These are phyloP conservation scores for Fusarium euwallaceae DNA, from an alignment of 2,329 filamentous ascomycete species.

Conservation along the genomic window DNA sequence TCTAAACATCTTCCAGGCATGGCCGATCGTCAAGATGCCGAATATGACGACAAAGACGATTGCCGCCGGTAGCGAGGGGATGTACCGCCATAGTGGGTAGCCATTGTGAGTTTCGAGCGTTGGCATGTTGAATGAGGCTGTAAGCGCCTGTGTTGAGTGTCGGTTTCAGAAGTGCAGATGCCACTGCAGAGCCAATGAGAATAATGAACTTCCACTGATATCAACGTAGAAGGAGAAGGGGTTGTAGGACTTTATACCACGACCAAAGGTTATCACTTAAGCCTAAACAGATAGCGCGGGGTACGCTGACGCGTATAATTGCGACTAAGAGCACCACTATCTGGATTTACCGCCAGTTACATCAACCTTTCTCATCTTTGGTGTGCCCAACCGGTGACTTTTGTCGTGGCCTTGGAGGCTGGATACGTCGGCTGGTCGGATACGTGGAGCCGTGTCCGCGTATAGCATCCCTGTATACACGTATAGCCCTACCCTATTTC, in stretches of 20 bases:
- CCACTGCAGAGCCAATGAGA: neutral
- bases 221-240: neutral
- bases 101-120: slow-evolving; percentile 42
- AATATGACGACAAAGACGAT: slow-evolving; percentile 62
- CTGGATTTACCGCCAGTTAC: slow-evolving; percentile 1
- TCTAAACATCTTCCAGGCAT: slow-evolving; percentile 57
- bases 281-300: neutral
- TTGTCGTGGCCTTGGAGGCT: neutral
- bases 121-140: slow-evolving; percentile 21
- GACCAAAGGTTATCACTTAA: neutral
- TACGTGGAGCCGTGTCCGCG: neutral
- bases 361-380: neutral
- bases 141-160: neutral
- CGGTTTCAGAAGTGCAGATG: neutral
- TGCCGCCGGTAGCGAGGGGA: slow-evolving; percentile 60
- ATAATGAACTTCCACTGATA: neutral
- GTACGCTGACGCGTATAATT: slow-evolving; percentile 7
- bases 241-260: neutral
- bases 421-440: neutral
- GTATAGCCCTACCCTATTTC: neutral
- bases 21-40: slow-evolving; percentile 53
- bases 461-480: neutral
- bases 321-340: neutral
- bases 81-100: slow-evolving; percentile 46
- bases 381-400: neutral